Conservation (phyloP, 2,329 filamentous ascomycete genomes). For the Golovinomyces cichoracearum region DNA sequence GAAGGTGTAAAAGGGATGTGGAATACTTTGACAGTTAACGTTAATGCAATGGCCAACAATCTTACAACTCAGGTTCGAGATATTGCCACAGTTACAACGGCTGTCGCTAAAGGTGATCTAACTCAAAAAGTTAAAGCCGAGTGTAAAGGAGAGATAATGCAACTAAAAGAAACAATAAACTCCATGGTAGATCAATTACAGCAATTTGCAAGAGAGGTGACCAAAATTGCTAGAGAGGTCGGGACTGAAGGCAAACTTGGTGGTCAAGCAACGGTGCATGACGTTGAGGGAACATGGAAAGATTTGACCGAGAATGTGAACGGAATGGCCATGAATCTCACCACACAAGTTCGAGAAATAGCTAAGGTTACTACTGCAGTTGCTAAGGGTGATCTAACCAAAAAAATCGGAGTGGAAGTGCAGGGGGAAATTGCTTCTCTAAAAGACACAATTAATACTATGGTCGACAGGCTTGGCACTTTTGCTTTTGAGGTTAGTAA, state of each 20-base stretch:
- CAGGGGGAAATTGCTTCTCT: slow-evolving; percentile 83
- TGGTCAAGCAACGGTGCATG: slow-evolving; percentile 83
- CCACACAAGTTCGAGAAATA: slow-evolving; percentile 91
- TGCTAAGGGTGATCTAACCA: slow-evolving; percentile 74
- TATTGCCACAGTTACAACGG: slow-evolving; percentile 60
- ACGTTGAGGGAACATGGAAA: slow-evolving; percentile 92
- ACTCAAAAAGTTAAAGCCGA: slow-evolving; percentile 91
- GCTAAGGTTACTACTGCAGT: slow-evolving; percentile 91
- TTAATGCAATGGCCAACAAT: slow-evolving; percentile 73
- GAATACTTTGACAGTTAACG: slow-evolving; percentile 66
- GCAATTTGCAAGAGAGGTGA: slow-evolving; percentile 91
- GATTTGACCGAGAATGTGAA: slow-evolving; percentile 91
- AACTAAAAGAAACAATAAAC: slow-evolving; percentile 95
- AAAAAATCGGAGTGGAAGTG: slow-evolving; percentile 86
- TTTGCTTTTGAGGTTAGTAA: slow-evolving; percentile 95
- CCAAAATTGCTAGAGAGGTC: slow-evolving; percentile 85
- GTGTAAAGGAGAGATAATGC: slow-evolving; percentile 72
- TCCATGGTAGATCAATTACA: slow-evolving; percentile 97
- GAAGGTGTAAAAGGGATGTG: slow-evolving; percentile 70
- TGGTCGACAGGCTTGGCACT: slow-evolving; percentile 89
- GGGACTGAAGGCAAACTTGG: slow-evolving; percentile 84
- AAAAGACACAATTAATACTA: slow-evolving; percentile 95
- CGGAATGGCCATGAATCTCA: slow-evolving; percentile 94
- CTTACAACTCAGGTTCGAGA: slow-evolving; percentile 76
- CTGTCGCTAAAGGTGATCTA: slow-evolving; percentile 59